Base-by-base conservation (phyloP, 805 yeast species). In the Saturnispora quitensis region DNA sequence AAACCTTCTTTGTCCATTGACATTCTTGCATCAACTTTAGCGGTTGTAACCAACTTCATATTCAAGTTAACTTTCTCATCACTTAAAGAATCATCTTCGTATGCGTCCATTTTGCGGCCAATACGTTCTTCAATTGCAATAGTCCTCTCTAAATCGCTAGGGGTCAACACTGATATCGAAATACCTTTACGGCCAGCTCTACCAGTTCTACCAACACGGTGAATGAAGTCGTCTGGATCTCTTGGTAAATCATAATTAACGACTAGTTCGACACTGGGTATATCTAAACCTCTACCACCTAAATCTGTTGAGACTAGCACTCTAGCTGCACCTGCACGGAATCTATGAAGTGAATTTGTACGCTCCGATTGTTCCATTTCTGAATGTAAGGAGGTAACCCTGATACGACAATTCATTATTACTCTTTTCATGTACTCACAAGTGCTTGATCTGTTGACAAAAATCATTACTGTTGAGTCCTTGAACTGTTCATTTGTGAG, bases 151-250 rank as follows among this genome's bases (percentile, higher is more conserved):
- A 93, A 82, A 64, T 91, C 99, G 53, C 84, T 80, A 60, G 90
- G 96, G 1, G 95, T 80, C 4, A 93, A 85, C 53, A 93, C 75
- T 13, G 93, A 80, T 1, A 93, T 72, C 6, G 95, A 78, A 56
- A 81, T 88, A 70, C 99, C 99, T 48, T 72, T 70, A 60, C 95
- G 76, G 2, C 98, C 98, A 2, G 98, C 98, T 77, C 99, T 86
- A 9, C 98, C 99, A 34, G 97, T 89, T 73, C 97, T 84, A 52
- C 97, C 97, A 34, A 90, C 97, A 68, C 96, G 74, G 66, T 86
- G 95, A 58, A 86, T 82, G 61, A 84, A 86, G 10, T 89, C 87
- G 65, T 86, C 87, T 5, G 91, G 86, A 63, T 86, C 93, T 22
- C 88, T 82, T 27, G 95, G 93, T 50, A 86, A 80, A 64, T 86